phyloP scores from a whole-genome alignment of 177 flowering plant genomes.

The Tripterygium wilfordii region DNA sequence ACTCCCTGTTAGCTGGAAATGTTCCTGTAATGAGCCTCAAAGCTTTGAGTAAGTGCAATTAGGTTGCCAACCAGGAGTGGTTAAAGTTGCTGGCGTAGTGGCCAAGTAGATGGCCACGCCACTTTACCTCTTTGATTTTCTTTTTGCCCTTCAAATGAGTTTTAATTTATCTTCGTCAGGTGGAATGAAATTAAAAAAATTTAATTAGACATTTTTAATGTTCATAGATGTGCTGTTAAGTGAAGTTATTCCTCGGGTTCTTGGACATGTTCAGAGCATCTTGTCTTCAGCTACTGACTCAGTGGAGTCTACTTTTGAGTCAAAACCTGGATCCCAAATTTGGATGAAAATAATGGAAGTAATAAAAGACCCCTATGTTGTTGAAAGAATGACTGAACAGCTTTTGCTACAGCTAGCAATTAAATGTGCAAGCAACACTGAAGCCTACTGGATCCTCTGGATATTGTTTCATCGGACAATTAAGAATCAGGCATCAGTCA shows the following conservation, averaged over 20 bases:
- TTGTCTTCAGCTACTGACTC: slow-evolving; percentile 26
- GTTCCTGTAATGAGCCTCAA: no score
- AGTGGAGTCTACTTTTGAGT: slow-evolving; percentile 26
- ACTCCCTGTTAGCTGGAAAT: no score
- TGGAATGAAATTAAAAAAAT: no score
- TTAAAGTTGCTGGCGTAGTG: no score
- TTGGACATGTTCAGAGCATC: slow-evolving; percentile 38
- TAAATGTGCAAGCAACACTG: slow-evolving; percentile 46
- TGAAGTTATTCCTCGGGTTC: slow-evolving; percentile 54
- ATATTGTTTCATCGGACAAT: slow-evolving; percentile 45
- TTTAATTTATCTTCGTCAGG: no score
- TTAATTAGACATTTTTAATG: no score
- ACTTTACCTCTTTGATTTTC: no score
- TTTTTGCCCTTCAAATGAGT: no score
- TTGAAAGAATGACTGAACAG: slow-evolving; percentile 76
- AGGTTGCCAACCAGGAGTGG: no score
- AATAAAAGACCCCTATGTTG: slow-evolving; percentile 69
- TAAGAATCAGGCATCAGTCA: slow-evolving; percentile 38
- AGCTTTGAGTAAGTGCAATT: no score
- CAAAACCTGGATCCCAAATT: slow-evolving; percentile 39
- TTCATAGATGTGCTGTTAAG: slow-evolving; percentile 60
- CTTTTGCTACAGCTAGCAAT: slow-evolving; percentile 58
- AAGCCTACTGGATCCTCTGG: slow-evolving; percentile 91
- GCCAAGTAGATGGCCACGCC: no score
- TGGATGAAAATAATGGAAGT: slow-evolving; percentile 71